These are phyloP conservation scores for Globisporangium cederbergense DNA, from an alignment of 352 stramenopile species.

Conservation along the genomic window DNA sequence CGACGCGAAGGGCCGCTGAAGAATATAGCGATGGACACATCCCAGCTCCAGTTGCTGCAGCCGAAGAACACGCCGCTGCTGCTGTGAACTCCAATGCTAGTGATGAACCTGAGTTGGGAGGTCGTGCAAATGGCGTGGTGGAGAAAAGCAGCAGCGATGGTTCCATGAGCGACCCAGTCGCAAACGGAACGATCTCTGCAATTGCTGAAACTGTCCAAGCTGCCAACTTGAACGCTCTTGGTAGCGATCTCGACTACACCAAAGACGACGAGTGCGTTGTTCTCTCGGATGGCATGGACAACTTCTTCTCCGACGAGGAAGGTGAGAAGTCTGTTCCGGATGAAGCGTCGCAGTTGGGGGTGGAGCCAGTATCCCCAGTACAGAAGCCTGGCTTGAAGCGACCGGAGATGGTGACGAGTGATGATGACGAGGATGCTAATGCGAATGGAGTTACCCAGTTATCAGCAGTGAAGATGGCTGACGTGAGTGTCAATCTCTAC, in stretches of 20 bases:
- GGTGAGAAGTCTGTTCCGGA: neutral
- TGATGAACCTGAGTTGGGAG: neutral
- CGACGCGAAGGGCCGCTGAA: too few relatives aligned
- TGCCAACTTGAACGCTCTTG: neutral
- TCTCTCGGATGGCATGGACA: neutral
- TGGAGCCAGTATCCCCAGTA: too few relatives aligned
- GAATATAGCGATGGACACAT: neutral
- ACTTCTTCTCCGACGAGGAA: conserved; percentile 1
- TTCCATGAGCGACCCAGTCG: neutral
- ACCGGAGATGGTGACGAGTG: conserved; percentile 24
- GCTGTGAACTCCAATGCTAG: neutral
- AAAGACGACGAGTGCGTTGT: conserved; percentile 10
- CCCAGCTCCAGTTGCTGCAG: neutral
- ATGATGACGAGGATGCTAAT: conserved; percentile 20
- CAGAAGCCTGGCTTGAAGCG: neutral
- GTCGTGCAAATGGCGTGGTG: neutral
- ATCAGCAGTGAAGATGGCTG: neutral
- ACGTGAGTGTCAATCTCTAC: neutral
- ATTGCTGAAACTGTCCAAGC: neutral
- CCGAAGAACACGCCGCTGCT: neutral
- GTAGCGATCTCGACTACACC: neutral
- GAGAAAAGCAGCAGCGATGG: neutral
- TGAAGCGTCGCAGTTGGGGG: neutral
- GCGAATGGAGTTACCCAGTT: neutral
- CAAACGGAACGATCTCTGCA: neutral